phyloP scores from a whole-genome alignment of 805 yeast genomes.

The Debaryomyces tyrocola region DNA sequence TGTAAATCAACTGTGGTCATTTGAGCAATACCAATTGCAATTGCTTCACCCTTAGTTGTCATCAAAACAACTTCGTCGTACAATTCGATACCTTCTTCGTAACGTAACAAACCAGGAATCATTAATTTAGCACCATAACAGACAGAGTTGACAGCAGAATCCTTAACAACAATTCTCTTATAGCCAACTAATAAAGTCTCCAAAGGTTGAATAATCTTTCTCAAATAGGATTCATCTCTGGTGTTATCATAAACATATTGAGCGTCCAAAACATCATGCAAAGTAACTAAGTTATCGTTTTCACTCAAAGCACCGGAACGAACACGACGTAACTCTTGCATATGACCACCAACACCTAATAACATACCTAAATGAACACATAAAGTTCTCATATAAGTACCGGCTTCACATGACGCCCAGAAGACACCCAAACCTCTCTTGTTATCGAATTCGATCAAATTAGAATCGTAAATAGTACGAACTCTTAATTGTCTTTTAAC shows the following conservation, averaged over 20 bases:
- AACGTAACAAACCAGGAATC: slow-evolving; percentile 98
- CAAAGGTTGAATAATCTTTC: slow-evolving; percentile 91
- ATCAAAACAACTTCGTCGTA: slow-evolving; percentile 97
- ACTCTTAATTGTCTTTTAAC: slow-evolving; percentile 99
- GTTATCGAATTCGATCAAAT: slow-evolving; percentile 92
- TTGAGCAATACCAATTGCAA: slow-evolving; percentile 97
- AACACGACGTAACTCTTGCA: slow-evolving; percentile 99
- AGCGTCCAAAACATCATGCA: slow-evolving; percentile 97
- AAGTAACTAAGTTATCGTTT: slow-evolving; percentile 86
- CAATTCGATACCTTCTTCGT: slow-evolving; percentile 95
- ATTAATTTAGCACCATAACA: slow-evolving; percentile 98
- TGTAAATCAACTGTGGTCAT: slow-evolving; percentile 98
- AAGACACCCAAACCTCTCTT: slow-evolving; percentile 96
- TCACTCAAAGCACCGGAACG: slow-evolving; percentile 96
- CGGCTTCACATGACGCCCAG: slow-evolving; percentile 99
- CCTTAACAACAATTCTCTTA: slow-evolving; percentile 91
- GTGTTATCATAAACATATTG: slow-evolving; percentile 98
- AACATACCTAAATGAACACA: slow-evolving; percentile 99
- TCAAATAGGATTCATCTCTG: slow-evolving; percentile 91
- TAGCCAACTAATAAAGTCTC: slow-evolving; percentile 92
- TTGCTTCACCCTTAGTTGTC: slow-evolving; percentile 99
- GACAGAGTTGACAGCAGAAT: slow-evolving; percentile 95
- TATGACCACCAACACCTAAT: slow-evolving; percentile 98
- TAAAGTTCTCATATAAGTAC: slow-evolving; percentile 98
- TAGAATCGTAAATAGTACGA: slow-evolving; percentile 95